Percentiles rank a stretch among this genome's conserved stretches.
Evolutionary conservation across 768 basidiomycete species (phyloP).

Genomic region (Pisolithus tinctorius): DNA sequence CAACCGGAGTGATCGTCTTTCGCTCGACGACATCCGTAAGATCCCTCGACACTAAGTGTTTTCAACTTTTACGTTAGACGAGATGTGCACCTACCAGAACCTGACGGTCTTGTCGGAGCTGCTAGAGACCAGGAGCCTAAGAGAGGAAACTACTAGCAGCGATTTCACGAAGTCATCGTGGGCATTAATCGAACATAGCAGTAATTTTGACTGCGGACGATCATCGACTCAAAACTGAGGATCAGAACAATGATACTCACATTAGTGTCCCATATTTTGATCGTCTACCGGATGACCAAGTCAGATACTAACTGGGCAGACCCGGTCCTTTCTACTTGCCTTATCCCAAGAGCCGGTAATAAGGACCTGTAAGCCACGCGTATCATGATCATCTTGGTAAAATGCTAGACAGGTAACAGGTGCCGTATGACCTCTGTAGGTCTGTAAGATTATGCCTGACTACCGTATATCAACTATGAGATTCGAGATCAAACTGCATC

Average conservation of each 20-base stretch:
- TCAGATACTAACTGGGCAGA: slow-evolving; percentile 3
- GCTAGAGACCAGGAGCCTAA: slow-evolving; percentile 70
- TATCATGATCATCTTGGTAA: slow-evolving; percentile 35
- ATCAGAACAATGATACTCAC: slow-evolving; percentile 33
- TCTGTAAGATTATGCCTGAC: slow-evolving; percentile 73
- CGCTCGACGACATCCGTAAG: slow-evolving; percentile 39
- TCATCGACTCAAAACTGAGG: not conserved
- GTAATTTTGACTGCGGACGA: slow-evolving; percentile 51
- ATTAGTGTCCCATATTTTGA: slow-evolving; percentile 78
- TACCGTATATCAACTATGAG: slow-evolving; percentile 25
- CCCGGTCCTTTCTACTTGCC: slow-evolving; percentile 29
- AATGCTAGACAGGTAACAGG: slow-evolving; percentile 85
- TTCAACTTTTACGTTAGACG: not conserved
- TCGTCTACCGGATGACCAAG: slow-evolving; percentile 45
- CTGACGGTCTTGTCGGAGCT: slow-evolving; percentile 86
- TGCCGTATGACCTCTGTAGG: slow-evolving; percentile 80
- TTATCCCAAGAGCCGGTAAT: slow-evolving; percentile 96
- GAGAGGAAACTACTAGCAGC: slow-evolving; percentile 61
- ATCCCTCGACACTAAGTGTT: slow-evolving; percentile 42
- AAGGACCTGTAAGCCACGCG: slow-evolving; percentile 45
- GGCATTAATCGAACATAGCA: slow-evolving; percentile 65
- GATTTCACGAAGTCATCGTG: slow-evolving; percentile 92
- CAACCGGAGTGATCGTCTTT: slow-evolving; percentile 43
- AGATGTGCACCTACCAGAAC: slow-evolving; percentile 58
- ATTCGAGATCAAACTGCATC: not conserved